Percentiles rank a stretch among this genome's conserved stretches.
Evolutionary conservation across 208 protist genomes (phyloP).

Genomic region (Leptomonas seymouri): DNA sequence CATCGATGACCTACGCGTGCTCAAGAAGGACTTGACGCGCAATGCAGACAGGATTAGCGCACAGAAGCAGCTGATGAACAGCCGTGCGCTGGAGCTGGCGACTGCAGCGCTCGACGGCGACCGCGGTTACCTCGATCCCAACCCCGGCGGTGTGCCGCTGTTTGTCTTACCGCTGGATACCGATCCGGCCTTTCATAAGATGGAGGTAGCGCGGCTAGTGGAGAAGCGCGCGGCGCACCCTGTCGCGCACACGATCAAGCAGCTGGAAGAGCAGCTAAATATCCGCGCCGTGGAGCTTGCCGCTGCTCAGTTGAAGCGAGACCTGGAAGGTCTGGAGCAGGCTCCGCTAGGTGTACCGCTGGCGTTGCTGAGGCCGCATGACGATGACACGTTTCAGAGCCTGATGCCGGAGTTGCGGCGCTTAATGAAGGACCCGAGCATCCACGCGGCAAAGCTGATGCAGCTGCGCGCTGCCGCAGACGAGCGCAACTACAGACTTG

Average conservation of each 20-base stretch:
- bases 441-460: slow-evolving; percentile 56
- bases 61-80: slow-evolving; percentile 56
- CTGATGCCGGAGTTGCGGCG: slow-evolving; percentile 66
- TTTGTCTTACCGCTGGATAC: slow-evolving; percentile 58
- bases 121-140: slow-evolving; percentile 45
- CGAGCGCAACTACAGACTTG: slow-evolving; percentile 49
- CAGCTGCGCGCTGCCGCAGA: slow-evolving; percentile 51
- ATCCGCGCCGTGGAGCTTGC: slow-evolving; percentile 62
- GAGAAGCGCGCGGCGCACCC: slow-evolving; percentile 37
- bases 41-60: slow-evolving; percentile 60
- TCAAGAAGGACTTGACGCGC: slow-evolving; percentile 56
- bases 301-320: slow-evolving; percentile 47
- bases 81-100: slow-evolving; percentile 54
- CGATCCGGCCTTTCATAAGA: slow-evolving; percentile 53
- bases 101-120: slow-evolving; percentile 46
- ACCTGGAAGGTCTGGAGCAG: slow-evolving; percentile 56
- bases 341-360: slow-evolving; percentile 73
- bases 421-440: slow-evolving; percentile 55
- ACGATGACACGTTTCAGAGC: slow-evolving; percentile 47
- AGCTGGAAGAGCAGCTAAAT: slow-evolving; percentile 60
- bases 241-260: slow-evolving; percentile 26
- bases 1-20: slow-evolving; percentile 52
- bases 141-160: slow-evolving; percentile 59
- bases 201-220: slow-evolving; percentile 62
- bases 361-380: slow-evolving; percentile 60